Evolutionary conservation across 441 rosid genomes (phyloP).

Genomic region (Gossypium gossypioides): DNA sequence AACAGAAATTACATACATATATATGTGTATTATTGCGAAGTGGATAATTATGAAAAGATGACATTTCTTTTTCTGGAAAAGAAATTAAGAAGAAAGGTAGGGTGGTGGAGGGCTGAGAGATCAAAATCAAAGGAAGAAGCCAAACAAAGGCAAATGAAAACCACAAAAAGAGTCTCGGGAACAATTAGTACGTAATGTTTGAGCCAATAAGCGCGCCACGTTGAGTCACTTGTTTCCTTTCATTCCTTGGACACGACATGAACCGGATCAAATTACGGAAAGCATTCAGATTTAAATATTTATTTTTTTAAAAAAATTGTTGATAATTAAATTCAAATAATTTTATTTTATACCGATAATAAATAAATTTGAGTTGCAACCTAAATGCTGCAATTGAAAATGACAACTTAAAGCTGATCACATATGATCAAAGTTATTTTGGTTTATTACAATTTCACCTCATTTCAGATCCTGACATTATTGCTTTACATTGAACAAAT

Average conservation of each 20-base stretch:
- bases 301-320: too few relatives aligned
- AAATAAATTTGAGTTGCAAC: too few relatives aligned
- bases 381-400: too few relatives aligned
- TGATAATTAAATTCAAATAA: too few relatives aligned
- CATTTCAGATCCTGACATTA: too few relatives aligned
- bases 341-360: too few relatives aligned
- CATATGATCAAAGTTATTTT: too few relatives aligned
- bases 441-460: too few relatives aligned
- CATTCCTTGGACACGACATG: not conserved
- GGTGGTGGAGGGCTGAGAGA: not conserved
- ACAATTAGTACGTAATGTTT: not conserved
- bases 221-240: conserved; percentile 1
- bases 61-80: not conserved
- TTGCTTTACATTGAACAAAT: not conserved
- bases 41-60: not conserved
- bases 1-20: not conserved
- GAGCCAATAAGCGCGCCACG: conserved; percentile 23
- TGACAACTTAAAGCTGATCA: too few relatives aligned
- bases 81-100: not conserved
- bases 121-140: not conserved
- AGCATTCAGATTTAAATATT: not conserved
- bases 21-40: not conserved
- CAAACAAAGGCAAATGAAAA: not conserved
- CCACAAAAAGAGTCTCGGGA: conserved; percentile 16
- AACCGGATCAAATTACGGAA: not conserved